phyloP scores from a whole-genome alignment of 768 basidiomycete species.

The Psilocybe tampanensis region DNA sequence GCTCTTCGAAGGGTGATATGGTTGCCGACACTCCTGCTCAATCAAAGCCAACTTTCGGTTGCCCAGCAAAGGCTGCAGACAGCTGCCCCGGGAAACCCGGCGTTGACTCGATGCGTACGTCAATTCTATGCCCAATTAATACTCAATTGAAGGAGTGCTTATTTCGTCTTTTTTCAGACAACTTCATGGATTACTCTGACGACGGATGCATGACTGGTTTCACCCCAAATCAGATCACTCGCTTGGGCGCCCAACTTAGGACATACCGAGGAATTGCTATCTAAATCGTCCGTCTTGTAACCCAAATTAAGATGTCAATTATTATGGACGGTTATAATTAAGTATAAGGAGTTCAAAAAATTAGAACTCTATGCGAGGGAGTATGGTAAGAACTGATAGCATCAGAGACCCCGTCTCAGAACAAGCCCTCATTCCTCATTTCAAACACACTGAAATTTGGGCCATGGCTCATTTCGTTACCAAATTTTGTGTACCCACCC shows the following conservation, averaged over 20 bases:
- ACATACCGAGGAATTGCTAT: slow-evolving; percentile 10
- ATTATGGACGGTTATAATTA: too few species aligned
- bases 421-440: too few species aligned
- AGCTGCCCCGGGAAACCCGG: slow-evolving; percentile 34
- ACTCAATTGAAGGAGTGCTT: background rate
- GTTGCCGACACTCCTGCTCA: slow-evolving; percentile 43
- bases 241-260: slow-evolving; percentile 7
- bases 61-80: slow-evolving; percentile 30
- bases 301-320: too few species aligned
- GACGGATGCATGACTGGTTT: slow-evolving; percentile 45
- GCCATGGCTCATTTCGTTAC: too few species aligned
- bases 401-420: too few species aligned
- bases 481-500: too few species aligned
- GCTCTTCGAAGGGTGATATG: slow-evolving; percentile 32
- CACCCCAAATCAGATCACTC: slow-evolving; percentile 35
- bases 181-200: slow-evolving; percentile 49
- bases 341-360: too few species aligned
- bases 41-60: slow-evolving; percentile 33
- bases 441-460: too few species aligned
- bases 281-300: background rate
- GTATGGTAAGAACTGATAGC: too few species aligned
- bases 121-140: background rate
- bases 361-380: too few species aligned
- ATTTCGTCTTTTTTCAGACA: slow-evolving; percentile 20
- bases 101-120: slow-evolving; percentile 35